Evolutionary conservation across 2,329 filamentous ascomycete species (phyloP), one percentile per base, ranked within the genome.

Genomic region (Dactylellina cionopaga): DNA sequence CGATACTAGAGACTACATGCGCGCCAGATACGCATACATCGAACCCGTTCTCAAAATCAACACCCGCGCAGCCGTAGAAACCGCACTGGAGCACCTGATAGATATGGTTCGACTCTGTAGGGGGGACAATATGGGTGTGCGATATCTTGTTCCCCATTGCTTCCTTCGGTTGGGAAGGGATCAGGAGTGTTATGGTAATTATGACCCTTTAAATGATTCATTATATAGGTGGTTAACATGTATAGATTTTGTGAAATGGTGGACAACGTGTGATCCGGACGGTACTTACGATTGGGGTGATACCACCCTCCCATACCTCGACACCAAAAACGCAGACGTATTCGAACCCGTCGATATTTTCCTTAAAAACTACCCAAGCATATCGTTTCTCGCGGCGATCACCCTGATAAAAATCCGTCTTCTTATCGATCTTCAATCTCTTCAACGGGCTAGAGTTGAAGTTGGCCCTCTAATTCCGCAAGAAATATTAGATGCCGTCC

Each of bases 171-270:
- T 86, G 5, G 80, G 80, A 17, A 78, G 76, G 41, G 84, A 86
- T 63, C 84, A 86, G 75, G 83, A 84, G n/a, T 82, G 80, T 75
- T 84, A 84, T 70, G 81, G 83, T 59, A 83, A 83, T 35, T 47
- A 80, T 2, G 82, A 79, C 75, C 80, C 79, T 78, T 80, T 77
- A 65, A 6, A 15, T 22, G 7, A 17, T 37, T 3, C 13, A 17
- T 22, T 37, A 37, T 56, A 22, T 56, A n/a, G 25, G 19, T 41
- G 27, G 13, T 35, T 56, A 60, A 78, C 79, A 41, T 79, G 78
- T 76, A 84, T 84, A 74, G 81, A 83, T 74, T 84, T 84, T 60
- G 31, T 84, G 75, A 85, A 83, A 76, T 85, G 81, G 83, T 85
- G 79, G 79, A 76, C 72, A 3, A 78, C 76, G 0, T 74, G 72